Conservation (phyloP, 108 stramenopile species). For the Fistulifera pelliculosa region DNA sequence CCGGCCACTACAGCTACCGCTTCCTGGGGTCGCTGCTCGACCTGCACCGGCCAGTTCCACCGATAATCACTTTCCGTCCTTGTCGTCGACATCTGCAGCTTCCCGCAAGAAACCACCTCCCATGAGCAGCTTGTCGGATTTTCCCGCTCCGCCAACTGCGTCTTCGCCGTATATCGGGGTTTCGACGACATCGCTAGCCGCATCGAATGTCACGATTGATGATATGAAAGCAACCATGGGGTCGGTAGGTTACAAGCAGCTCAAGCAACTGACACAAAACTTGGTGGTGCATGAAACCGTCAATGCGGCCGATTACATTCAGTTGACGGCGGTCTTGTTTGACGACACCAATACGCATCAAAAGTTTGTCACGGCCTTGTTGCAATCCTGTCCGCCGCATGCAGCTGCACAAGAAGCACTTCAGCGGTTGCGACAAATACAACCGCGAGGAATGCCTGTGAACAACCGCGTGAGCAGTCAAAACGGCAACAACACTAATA, state of each 20-base stretch:
- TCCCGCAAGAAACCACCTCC: conserved; percentile 12
- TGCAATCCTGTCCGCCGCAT: conserved; percentile 59
- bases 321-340: conserved; percentile 57
- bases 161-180: conserved; percentile 17
- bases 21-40: conserved; percentile 5
- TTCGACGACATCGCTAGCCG: conserved; percentile 9
- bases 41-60: conserved; percentile 13
- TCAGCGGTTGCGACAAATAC: conserved; percentile 38
- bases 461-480: conserved; percentile 8
- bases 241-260: conserved; percentile 57
- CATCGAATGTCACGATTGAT: conserved; percentile 44
- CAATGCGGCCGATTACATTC: conserved; percentile 60
- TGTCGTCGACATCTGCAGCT: not conserved
- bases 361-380: conserved; percentile 50
- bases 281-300: conserved; percentile 45
- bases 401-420: conserved; percentile 34
- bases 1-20: not conserved
- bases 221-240: conserved; percentile 65
- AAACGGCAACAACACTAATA: too few species aligned
- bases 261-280: conserved; percentile 58
- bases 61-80: conserved; percentile 14
- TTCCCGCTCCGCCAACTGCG: conserved; percentile 37
- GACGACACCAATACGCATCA: conserved; percentile 55
- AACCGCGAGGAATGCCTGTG: conserved; percentile 11
- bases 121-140: conserved; percentile 23